These are phyloP conservation scores for Colletotrichum eleusines DNA, from an alignment of 2,329 filamentous ascomycete genomes.

Conservation along the genomic window DNA sequence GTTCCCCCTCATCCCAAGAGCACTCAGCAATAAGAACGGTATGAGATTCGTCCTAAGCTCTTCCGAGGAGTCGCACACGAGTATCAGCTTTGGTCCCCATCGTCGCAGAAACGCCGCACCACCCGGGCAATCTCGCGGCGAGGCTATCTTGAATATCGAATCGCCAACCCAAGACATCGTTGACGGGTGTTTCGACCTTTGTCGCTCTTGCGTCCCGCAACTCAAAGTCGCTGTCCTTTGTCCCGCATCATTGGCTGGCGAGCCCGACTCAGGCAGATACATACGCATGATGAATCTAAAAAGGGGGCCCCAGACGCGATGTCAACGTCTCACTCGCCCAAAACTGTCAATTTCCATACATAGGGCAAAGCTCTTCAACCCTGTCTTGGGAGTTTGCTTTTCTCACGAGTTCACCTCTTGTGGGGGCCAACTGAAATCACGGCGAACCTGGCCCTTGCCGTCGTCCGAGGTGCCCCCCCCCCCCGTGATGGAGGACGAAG, in stretches of 20 bases:
- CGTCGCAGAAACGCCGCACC: constrained; percentile 31
- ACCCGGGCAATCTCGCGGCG: constrained; percentile 13
- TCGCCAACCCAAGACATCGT: not conserved
- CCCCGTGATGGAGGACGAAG: not conserved
- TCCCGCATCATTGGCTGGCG: not conserved
- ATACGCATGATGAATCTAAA: constrained; percentile 26
- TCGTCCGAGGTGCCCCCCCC: constrained; percentile 24
- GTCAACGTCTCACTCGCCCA: constrained; percentile 33
- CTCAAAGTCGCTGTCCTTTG: not conserved
- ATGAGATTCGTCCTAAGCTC: constrained; percentile 35
- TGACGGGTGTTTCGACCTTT: constrained; percentile 2
- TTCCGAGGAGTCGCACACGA: constrained; percentile 37
- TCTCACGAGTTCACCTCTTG: constrained; percentile 12
- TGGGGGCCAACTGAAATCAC: constrained; percentile 10
- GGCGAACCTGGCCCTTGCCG: not conserved
- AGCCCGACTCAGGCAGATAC: constrained; percentile 23
- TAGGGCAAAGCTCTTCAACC: constrained; percentile 20
- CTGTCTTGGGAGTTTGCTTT: not conserved
- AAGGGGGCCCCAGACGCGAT: constrained; percentile 16
- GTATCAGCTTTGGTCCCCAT: constrained; percentile 37
- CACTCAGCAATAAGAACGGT: constrained; percentile 21
- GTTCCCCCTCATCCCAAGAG: constrained; percentile 31
- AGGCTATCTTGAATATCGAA: not conserved
- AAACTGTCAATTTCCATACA: too few relatives aligned
- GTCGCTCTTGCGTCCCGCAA: not conserved